Evolutionary conservation across 2,329 filamentous ascomycete species (phyloP).

Genomic region (Penicillium griseofulvum): DNA sequence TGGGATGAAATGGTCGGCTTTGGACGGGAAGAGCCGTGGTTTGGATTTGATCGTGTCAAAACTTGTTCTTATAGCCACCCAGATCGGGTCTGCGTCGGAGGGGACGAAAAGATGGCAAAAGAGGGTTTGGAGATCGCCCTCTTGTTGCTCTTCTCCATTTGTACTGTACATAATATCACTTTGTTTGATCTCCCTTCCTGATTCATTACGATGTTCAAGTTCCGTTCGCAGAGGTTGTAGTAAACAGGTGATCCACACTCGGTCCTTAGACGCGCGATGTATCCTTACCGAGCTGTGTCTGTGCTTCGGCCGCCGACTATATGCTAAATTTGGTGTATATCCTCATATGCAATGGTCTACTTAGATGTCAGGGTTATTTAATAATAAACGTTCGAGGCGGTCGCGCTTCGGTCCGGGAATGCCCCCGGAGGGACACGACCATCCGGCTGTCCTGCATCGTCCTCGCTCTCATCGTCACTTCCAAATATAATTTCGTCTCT

Average conservation of each 20-base stretch:
- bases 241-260: not conserved
- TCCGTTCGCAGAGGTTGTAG: not conserved
- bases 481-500: conserved; percentile 36
- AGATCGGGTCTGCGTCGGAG: not conserved
- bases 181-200: conserved; percentile 25
- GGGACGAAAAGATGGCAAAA: conserved; percentile 11
- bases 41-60: not conserved
- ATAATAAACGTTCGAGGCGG: conserved; percentile 34
- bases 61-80: not conserved
- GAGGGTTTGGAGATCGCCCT: conserved; percentile 12
- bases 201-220: not conserved
- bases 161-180: conserved; percentile 32
- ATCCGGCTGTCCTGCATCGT: conserved; percentile 21
- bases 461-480: conserved; percentile 49
- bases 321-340: not conserved
- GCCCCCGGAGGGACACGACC: conserved; percentile 30
- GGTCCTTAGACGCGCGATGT: not conserved
- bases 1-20: not conserved
- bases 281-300: not conserved
- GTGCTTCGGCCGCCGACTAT: not conserved
- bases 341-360: not conserved
- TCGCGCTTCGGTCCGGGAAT: conserved; percentile 37
- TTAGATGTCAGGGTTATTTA: conserved; percentile 15
- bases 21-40: not conserved
- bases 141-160: conserved; percentile 9